A percentile compares a stretch with the other conserved stretches of the same genome.
These are phyloP conservation scores for Corylus americana DNA, from an alignment of 306 rosid genomes.

Conservation along the genomic window DNA sequence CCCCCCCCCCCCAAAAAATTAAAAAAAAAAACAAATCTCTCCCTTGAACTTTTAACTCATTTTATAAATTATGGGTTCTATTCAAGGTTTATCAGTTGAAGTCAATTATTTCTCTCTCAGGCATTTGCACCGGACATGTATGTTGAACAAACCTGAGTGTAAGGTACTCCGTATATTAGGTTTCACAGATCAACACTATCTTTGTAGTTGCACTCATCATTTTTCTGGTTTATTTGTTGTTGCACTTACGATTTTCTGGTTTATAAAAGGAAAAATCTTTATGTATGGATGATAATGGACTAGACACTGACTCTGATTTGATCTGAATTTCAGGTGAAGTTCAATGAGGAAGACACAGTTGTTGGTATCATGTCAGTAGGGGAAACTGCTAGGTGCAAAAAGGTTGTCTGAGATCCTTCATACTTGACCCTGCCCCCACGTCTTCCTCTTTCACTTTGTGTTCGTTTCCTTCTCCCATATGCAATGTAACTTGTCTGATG, in stretches of 20 bases:
- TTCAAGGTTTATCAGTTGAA: conserved; percentile 6
- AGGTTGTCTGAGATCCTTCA: conserved; percentile 95
- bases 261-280: conserved; percentile 6
- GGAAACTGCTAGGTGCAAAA: conserved; percentile 93
- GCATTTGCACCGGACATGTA: conserved; percentile 97
- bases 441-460: too few relatives aligned
- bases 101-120: conserved; percentile 32
- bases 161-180: conserved; percentile 51
- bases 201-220: conserved; percentile 12
- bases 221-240: conserved; percentile 2
- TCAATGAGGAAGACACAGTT: conserved; percentile 80
- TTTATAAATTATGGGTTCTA: conserved; percentile 8
- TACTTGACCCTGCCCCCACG: conserved; percentile 42
- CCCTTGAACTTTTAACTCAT: conserved; percentile 4
- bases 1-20: too few relatives aligned
- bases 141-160: conserved; percentile 97
- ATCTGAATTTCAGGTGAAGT: conserved; percentile 74
- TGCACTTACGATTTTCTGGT: too few relatives aligned
- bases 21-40: background rate
- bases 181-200: conserved; percentile 1
- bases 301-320: conserved; percentile 11
- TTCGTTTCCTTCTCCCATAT: background rate
- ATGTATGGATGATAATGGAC: background rate
- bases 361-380: conserved; percentile 92
- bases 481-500: background rate